phyloP scores from a whole-genome alignment of 805 yeast species.

The Saturnispora hagleri region DNA sequence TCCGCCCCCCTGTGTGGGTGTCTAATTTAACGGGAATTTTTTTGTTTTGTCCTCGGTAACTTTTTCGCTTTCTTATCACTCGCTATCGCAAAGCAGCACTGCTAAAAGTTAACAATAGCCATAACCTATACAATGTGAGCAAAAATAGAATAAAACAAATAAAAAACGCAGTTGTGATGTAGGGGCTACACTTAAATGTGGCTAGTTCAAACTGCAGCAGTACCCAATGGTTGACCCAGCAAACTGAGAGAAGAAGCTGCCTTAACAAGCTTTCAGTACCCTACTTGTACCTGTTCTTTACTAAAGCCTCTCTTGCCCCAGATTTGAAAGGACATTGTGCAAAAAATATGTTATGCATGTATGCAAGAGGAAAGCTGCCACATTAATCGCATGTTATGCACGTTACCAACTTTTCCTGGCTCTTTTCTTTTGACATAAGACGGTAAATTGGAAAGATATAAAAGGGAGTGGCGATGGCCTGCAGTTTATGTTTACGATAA shows the following conservation, averaged over 20 bases:
- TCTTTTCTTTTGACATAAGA: neutral
- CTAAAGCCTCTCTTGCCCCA: neutral
- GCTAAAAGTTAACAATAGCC: neutral
- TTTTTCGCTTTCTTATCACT: neutral
- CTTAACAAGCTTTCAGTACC: neutral
- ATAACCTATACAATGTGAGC: neutral
- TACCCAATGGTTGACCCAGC: no score
- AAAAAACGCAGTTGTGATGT: neutral
- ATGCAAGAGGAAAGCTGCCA: neutral
- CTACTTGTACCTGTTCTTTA: neutral
- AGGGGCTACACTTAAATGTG: neutral
- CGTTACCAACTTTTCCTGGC: neutral
- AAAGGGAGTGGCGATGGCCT: neutral
- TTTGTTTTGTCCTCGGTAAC: neutral
- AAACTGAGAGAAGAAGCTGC: no score
- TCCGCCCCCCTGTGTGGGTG: neutral
- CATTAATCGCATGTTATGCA: neutral
- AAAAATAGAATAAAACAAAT: neutral
- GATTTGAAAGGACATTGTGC: neutral
- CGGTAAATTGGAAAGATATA: neutral
- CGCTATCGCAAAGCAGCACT: neutral
- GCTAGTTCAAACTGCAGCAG: no score
- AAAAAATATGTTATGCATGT: neutral
- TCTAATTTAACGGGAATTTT: neutral
- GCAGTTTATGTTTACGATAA: neutral